A percentile compares a stretch with the other conserved stretches of the same genome.
phyloP scores from a whole-genome alignment of 1,139 yeast species.

The Candida labiduridarum region DNA sequence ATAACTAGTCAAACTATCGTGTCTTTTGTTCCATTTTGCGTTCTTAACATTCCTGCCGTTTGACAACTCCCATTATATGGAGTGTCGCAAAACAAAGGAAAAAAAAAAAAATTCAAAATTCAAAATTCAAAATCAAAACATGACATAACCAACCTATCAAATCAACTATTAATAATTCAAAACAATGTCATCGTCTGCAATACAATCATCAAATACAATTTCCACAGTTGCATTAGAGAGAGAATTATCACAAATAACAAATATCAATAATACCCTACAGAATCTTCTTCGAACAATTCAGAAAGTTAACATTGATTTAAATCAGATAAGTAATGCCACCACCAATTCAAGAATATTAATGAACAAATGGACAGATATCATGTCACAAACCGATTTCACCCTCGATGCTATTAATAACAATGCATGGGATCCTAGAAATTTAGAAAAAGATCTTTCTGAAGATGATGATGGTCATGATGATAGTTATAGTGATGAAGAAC shows the following conservation, averaged over 20 bases:
- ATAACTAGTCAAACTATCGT: no score
- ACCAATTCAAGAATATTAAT: conserved; percentile 40
- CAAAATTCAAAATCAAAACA: conserved; percentile 1
- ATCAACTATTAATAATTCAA: not conserved
- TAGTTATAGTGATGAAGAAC: conserved; percentile 25
- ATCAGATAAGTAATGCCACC: conserved; percentile 34
- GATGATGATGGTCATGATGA: conserved; percentile 21
- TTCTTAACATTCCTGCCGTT: no score
- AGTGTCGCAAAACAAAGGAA: not conserved
- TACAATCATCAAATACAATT: conserved; percentile 1
- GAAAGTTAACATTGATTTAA: conserved; percentile 30
- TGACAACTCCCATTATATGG: no score
- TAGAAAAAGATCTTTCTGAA: not conserved
- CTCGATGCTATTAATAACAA: conserved; percentile 36
- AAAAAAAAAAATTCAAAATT: not conserved
- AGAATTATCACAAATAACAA: conserved; percentile 38
- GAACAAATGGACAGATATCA: conserved; percentile 48
- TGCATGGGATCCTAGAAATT: conserved; percentile 36
- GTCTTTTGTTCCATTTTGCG: no score
- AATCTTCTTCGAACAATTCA: conserved; percentile 31
- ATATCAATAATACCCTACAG: conserved; percentile 34
- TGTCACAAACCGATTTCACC: conserved; percentile 50
- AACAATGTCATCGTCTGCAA: not conserved
- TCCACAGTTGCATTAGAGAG: conserved; percentile 31
- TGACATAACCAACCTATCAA: not conserved